Evolutionary conservation across 371 early-diverging fungal species (phyloP), one percentile per base, ranked within the genome.

Genomic region (Umbelopsis sp.): DNA sequence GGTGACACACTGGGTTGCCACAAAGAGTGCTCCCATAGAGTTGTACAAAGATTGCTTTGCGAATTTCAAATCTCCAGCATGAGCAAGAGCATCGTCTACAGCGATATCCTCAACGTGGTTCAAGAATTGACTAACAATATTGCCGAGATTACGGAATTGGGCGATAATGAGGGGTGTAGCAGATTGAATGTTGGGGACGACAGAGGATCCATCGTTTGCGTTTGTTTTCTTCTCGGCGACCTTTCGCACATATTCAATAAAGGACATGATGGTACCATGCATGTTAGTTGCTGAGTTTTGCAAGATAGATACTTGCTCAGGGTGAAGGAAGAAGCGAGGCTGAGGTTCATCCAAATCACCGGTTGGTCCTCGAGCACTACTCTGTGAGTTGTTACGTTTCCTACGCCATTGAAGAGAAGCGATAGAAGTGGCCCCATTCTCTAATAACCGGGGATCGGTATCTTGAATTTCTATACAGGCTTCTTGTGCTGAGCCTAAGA

Each of bases 401-500:
- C 66, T 50, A 50, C 50, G 48, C 66, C 50, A 65, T 35, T 57
- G 57, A 18, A 57, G n/a, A 1, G 57, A 57, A 16, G 57, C 29
- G 7, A 57, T 57, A 35, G 57, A 57, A 2, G 72, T 63, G 1
- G 53, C 25, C 4, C 53, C 50, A 18, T 72, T 72, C 25, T 70
- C 45, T 4, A 75, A 14, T n/a, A 81, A 24, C 1, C 52, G 51
- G 35, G 86, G 85, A 38, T 85, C 86, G 32, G 76, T 80, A 22
- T 85, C 81, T 46, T 82, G 82, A 24, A 89, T 74, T 11, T 75
- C 78, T 14, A 97, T 82, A 8, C 87, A 87, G n/a, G 81, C 77
- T 10, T 89, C 89, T 69, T 93, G 91, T 0, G 95, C 94, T 12
- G 86, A 86, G 4, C 77, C 80, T 25, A 94, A 88, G 74, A 96